Base-by-base conservation (phyloP, 2,329 filamentous ascomycete genomes). In the Trichoderma harzianum region DNA sequence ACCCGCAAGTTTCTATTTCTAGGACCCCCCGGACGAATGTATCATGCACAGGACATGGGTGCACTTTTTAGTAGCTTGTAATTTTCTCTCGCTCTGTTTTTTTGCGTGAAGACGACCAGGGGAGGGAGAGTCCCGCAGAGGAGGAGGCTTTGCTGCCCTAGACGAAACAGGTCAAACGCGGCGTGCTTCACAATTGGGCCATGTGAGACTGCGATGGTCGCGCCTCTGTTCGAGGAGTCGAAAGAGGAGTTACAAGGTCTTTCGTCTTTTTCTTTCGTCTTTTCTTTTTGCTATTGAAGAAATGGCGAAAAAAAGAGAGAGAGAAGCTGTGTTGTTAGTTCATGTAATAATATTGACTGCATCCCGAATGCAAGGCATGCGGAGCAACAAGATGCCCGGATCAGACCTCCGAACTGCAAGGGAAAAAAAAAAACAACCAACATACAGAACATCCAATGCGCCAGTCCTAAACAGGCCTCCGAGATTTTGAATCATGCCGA, bases 131-230 rank as follows among this genome's bases (percentile, higher is more conserved):
- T 53, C 32, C 39, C 7, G 30, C 58, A 39, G 24, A 24, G 47
- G 30, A 51, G 60, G 68, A 32, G 32, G 43, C 34, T 55, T 62
- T 34, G 62, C 53, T 47, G 39, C 16, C 60, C 62, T 30, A 30
- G 69, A 61, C 62, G 57, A 64, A 60, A 67, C 53, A 24, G 64
- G 70, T 64, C 70, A 72, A 68, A 72, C 70, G n/a, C 64, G 14
- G 57, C 57, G 57, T 60, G 57, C 57, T 60, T 60, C 57, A 60
- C 28, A 62, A 62, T 26, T 21, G 24, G 21, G 24, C 28, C 51
- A 55, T 72, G 70, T 63, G 71, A 69, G 71, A 70, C 71, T 72
- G 60, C 68, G 30, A n/a, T 55, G 68, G 61, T 62, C 64, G 57
- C 66, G 66, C 66, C 28, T 69, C 55, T 51, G 66, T 69, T 30